Evolutionary conservation across 139 green algal species (phyloP).

Genomic region (Edaphochlamys debaryana): DNA sequence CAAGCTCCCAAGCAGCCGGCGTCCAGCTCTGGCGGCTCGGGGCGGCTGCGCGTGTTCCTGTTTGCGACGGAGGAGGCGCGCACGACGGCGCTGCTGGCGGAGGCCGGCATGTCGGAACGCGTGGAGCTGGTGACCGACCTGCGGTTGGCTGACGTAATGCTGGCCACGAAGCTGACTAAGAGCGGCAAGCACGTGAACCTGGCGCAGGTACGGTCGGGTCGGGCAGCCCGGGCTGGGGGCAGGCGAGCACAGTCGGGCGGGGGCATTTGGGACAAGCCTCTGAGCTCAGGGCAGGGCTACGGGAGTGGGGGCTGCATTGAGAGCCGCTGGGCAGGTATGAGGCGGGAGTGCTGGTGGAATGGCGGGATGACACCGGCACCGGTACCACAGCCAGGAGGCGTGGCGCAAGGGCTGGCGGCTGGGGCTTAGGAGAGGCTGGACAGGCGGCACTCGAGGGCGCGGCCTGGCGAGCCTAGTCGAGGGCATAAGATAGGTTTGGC

Average conservation of each 20-base stretch:
- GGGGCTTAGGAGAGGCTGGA: too few relatives aligned
- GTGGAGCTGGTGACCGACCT: constrained; percentile 36
- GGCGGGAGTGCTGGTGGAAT: neutral
- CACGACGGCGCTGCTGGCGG: constrained; percentile 3
- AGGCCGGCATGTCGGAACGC: constrained; percentile 5
- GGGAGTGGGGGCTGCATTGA: too few relatives aligned
- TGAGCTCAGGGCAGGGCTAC: too few relatives aligned
- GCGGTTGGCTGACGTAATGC: constrained; percentile 6
- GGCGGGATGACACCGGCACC: too few relatives aligned
- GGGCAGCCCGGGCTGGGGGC: neutral
- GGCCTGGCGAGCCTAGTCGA: too few relatives aligned
- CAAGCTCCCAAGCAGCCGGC: neutral
- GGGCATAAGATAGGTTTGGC: too few relatives aligned
- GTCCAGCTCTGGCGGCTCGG: neutral
- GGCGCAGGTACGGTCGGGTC: constrained; percentile 10
- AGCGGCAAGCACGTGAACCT: constrained; percentile 37
- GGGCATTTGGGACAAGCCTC: too few relatives aligned
- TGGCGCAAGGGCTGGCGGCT: too few relatives aligned
- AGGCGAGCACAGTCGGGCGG: too few relatives aligned
- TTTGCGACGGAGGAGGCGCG: constrained; percentile 27
- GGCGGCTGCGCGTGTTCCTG: constrained; percentile 26
- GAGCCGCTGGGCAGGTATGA: too few relatives aligned
- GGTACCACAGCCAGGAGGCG: too few relatives aligned
- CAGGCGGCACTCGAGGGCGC: too few relatives aligned
- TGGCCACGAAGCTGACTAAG: constrained; percentile 22